Conservation (phyloP, 164 flowering plant species). For the Aristolochia californica region DNA sequence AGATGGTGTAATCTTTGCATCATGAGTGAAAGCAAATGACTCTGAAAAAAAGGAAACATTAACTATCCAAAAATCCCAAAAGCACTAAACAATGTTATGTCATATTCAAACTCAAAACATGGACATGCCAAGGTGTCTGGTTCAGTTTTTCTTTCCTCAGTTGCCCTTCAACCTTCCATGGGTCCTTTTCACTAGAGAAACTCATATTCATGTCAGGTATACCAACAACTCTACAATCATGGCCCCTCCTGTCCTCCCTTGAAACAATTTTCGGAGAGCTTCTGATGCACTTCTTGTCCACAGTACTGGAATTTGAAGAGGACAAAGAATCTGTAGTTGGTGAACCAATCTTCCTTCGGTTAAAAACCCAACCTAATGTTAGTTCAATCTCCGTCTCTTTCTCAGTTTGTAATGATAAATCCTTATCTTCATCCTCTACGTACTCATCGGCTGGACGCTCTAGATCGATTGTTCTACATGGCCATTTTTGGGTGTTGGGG, state of each 20-base stretch:
- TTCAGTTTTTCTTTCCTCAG: slow-evolving; percentile 34
- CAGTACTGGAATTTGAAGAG: slow-evolving; percentile 43
- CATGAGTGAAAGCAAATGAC: too few species aligned
- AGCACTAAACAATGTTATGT: slow-evolving; percentile 14
- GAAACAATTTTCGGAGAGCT: slow-evolving; percentile 3
- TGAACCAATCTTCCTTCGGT: slow-evolving; percentile 19
- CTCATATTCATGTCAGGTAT: slow-evolving; percentile 12
- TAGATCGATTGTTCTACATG: slow-evolving; percentile 24
- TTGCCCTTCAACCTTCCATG: slow-evolving; percentile 26
- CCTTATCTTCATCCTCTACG: slow-evolving; percentile 16
- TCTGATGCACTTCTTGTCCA: slow-evolving; percentile 12
- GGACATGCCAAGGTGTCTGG: slow-evolving; percentile 63
- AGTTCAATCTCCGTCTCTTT: slow-evolving; percentile 51
- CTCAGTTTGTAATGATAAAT: slow-evolving; percentile 19
- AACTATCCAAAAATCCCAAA: too few species aligned
- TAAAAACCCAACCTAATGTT: slow-evolving; percentile 48
- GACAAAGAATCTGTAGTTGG: slow-evolving; percentile 46
- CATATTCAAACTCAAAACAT: slow-evolving; percentile 52
- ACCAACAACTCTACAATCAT: slow-evolving; percentile 19
- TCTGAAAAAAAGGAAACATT: too few species aligned
- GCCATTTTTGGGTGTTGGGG: slow-evolving; percentile 8
- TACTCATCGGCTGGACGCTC: slow-evolving; percentile 39
- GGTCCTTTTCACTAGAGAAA: slow-evolving; percentile 19
- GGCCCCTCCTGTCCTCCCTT: slow-evolving; percentile 10
- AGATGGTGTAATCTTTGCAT: too few species aligned